These are phyloP conservation scores for Hypoxylon sp. DNA, from an alignment of 2,329 filamentous ascomycete genomes.

Conservation along the genomic window DNA sequence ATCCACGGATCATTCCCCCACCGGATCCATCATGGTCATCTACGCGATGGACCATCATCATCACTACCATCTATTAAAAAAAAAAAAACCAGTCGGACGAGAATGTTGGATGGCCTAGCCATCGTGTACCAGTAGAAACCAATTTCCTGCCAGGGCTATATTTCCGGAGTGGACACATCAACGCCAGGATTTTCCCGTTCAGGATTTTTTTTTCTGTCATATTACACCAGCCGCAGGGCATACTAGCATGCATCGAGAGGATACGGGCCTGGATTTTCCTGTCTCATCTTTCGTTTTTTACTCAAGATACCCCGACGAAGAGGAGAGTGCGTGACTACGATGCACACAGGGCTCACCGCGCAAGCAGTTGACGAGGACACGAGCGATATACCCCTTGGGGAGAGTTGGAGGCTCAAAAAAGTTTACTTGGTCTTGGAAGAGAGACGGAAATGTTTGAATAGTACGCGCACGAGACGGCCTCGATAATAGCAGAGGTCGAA, in stretches of 20 bases:
- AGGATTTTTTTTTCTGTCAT: slow-evolving; percentile 43
- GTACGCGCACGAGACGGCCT: slow-evolving; percentile 18
- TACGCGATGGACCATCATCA: slow-evolving; percentile 23
- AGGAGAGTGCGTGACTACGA: slow-evolving; percentile 32
- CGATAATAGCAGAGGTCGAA: slow-evolving; percentile 12
- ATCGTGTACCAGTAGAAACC: slow-evolving; percentile 43
- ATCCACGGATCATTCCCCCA: neutral
- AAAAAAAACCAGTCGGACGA: slow-evolving; percentile 18
- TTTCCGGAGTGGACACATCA: slow-evolving; percentile 35
- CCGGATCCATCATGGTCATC: slow-evolving; percentile 17
- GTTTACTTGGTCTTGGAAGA: slow-evolving; percentile 13
- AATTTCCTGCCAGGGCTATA: slow-evolving; percentile 36
- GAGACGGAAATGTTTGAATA: neutral
- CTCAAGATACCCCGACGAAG: slow-evolving; percentile 44
- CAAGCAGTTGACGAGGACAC: slow-evolving; percentile 37
- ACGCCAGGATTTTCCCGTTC: slow-evolving; percentile 36
- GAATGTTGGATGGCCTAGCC: slow-evolving; percentile 38
- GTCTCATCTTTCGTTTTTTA: slow-evolving; percentile 43
- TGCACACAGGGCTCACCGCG: slow-evolving; percentile 29
- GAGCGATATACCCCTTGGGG: slow-evolving; percentile 34
- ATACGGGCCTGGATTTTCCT: slow-evolving; percentile 42
- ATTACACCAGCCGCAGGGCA: slow-evolving; percentile 45
- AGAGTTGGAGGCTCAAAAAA: slow-evolving; percentile 34
- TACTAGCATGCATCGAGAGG: slow-evolving; percentile 38
- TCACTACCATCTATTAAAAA: slow-evolving; percentile 16